Evolutionary conservation across 169 alveolate genomes (phyloP), one percentile per base, ranked within the genome.

Genomic region (Perkinsus olseni): DNA sequence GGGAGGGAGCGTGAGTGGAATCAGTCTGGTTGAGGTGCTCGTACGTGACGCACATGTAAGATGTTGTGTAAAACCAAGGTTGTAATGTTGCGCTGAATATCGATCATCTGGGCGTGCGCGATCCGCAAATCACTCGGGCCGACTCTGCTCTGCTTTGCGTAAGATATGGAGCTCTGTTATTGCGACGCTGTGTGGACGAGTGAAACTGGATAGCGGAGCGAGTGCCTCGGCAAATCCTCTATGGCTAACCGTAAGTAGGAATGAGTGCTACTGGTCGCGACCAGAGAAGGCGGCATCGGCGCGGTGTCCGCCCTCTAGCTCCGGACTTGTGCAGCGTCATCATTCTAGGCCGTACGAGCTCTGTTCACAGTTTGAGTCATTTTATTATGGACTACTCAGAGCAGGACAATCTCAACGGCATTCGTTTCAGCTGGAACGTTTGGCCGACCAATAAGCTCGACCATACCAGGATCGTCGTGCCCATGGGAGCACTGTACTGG

Each of bases 351-450:
- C n/a, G n/a, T n/a, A n/a, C n/a, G n/a, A 17, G 62, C 62, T 45
- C 62, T 62, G 31, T 6, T 62, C 82, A 3, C 50, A 62, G 82
- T 62, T 62, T 62, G 82, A 62, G 82, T 62, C 92, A 40, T 17
- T n/a, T 0, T 40, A 92, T 17, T 38, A 97, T 96, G 97, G 98
- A 97, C 62, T 95, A 95, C 50, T 97, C 95, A 92, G 95, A 95
- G 92, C 97, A 96, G 91, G 99, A 97, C 95, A 95, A 96, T 82
- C 96, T 96, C 91, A 98, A 98, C 93, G 99, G 99, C 37, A 96
- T 99, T 90, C 97, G 99, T 91, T 98, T 99, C 96, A 97, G 99
- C 92, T 99, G 99, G 99, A 98, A 98, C 92, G 96, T 98, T 48
- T 98, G 99, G 98, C 99, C 99, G 17, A 96, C 99, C 74, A 98